Conservation (phyloP, 169 alveolate genomes). For the Ichthyophthirius multifiliis region DNA sequence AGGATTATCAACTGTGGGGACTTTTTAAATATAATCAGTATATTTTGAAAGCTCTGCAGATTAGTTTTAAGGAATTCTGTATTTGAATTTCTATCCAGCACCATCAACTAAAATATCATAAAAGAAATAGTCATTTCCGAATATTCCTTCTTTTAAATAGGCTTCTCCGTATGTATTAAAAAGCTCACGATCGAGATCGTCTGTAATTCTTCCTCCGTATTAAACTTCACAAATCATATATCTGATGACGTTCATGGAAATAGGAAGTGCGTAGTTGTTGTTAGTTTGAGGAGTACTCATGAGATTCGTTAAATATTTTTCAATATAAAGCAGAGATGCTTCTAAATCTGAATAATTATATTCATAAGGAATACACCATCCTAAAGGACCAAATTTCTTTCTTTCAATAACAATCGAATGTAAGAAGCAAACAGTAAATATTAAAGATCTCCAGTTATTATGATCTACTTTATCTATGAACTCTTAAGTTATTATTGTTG, state of each 20-base stretch:
- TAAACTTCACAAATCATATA: conserved; percentile 96
- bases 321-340: conserved; percentile 93
- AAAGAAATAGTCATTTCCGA: conserved; percentile 59
- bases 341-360: conserved; percentile 95
- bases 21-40: conserved; percentile 82
- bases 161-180: conserved; percentile 91
- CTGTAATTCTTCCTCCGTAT: conserved; percentile 98
- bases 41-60: conserved; percentile 83
- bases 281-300: conserved; percentile 41
- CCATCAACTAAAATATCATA: conserved; percentile 57
- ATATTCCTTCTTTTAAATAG: conserved; percentile 80
- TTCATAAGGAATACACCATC: conserved; percentile 98
- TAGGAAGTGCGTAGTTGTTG: background rate
- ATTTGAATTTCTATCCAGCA: conserved; percentile 73
- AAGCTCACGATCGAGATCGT: conserved; percentile 92
- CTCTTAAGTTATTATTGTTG: conserved; percentile 90
- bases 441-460: conserved; percentile 92
- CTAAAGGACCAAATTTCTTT: conserved; percentile 95
- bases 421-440: conserved; percentile 91
- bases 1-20: conserved; percentile 94
- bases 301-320: conserved; percentile 91
- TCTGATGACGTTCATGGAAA: conserved; percentile 88
- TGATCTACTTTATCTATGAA: conserved; percentile 92
- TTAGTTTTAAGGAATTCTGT: conserved; percentile 86
- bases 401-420: conserved; percentile 95